phyloP scores from a whole-genome alignment of 2,329 filamentous ascomycete species.

The Calonectria pteridis region DNA sequence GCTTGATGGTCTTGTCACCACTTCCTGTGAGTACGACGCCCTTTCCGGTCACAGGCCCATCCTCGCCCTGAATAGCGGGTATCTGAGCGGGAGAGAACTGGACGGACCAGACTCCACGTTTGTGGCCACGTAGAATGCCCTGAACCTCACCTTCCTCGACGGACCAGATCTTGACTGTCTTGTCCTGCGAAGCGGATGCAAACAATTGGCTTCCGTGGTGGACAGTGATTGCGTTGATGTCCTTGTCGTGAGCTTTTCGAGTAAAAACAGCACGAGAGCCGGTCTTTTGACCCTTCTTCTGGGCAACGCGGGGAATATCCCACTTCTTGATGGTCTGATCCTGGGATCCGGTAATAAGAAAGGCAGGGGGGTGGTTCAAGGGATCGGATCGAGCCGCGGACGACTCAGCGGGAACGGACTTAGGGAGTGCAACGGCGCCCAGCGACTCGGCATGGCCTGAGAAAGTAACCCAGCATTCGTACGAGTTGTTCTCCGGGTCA shows the following conservation, averaged over 20 bases:
- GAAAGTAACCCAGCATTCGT: constrained; percentile 83
- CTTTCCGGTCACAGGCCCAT: constrained; percentile 79
- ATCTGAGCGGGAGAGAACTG: constrained; percentile 86
- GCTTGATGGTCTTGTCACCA: constrained; percentile 94
- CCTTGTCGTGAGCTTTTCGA: constrained; percentile 96
- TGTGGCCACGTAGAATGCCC: constrained; percentile 92
- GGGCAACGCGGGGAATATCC: constrained; percentile 76
- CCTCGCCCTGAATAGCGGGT: constrained; percentile 78
- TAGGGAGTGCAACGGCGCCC: constrained; percentile 88
- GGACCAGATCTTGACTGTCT: constrained; percentile 97
- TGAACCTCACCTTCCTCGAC: constrained; percentile 89
- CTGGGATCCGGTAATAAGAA: constrained; percentile 91
- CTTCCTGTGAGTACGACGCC: constrained; percentile 91
- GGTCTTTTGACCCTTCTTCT: constrained; percentile 60
- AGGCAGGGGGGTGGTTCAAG: constrained; percentile 83
- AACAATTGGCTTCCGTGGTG: constrained; percentile 83
- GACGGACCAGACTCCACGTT: constrained; percentile 95
- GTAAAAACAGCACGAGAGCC: constrained; percentile 81
- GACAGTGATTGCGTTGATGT: constrained; percentile 94
- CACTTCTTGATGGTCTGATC: constrained; percentile 96
- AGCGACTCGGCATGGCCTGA: constrained; percentile 95
- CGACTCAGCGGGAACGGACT: constrained; percentile 73
- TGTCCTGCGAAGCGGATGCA: constrained; percentile 95
- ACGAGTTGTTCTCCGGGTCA: constrained; percentile 80
- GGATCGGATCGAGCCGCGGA: constrained; percentile 80